These are phyloP conservation scores for Salvia hispanica DNA, from an alignment of 257 asterid genomes.

Conservation along the genomic window DNA sequence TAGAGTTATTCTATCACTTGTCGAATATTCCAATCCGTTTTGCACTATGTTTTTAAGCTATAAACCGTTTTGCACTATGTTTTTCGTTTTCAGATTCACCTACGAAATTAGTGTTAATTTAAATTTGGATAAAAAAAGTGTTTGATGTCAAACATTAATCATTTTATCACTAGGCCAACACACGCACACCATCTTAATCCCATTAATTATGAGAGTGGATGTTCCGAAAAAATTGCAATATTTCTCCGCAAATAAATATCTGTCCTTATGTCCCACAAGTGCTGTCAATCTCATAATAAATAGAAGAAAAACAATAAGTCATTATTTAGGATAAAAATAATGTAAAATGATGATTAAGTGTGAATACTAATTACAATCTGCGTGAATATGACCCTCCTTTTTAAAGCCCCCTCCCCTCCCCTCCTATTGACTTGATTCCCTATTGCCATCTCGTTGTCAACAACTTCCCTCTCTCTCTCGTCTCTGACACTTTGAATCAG, in stretches of 20 bases:
- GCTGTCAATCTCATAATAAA: slow-evolving; percentile 68
- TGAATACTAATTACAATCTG: slow-evolving; percentile 33
- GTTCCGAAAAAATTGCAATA: slow-evolving; percentile 16
- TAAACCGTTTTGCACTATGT: neutral
- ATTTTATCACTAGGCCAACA: no score
- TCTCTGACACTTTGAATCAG: slow-evolving; percentile 26
- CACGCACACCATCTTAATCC: neutral
- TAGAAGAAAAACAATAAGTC: slow-evolving; percentile 21
- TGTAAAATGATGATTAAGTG: slow-evolving; percentile 22
- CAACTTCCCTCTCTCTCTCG: slow-evolving; percentile 18
- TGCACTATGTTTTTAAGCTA: no score
- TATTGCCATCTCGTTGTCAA: slow-evolving; percentile 50
- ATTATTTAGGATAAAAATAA: neutral
- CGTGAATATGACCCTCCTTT: slow-evolving; percentile 54
- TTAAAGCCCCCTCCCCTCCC: slow-evolving; percentile 42
- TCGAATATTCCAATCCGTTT: no score
- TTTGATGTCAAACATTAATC: no score
- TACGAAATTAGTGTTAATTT: neutral
- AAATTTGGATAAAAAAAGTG: no score
- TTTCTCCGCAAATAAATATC: slow-evolving; percentile 73
- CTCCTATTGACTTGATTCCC: slow-evolving; percentile 48
- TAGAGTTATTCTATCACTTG: neutral
- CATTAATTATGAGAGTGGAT: slow-evolving; percentile 22
- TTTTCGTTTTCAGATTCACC: neutral
- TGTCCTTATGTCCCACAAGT: slow-evolving; percentile 68